These are phyloP conservation scores for Bruguiera gymnorhiza DNA, from an alignment of 345 rosid species.

Conservation along the genomic window DNA sequence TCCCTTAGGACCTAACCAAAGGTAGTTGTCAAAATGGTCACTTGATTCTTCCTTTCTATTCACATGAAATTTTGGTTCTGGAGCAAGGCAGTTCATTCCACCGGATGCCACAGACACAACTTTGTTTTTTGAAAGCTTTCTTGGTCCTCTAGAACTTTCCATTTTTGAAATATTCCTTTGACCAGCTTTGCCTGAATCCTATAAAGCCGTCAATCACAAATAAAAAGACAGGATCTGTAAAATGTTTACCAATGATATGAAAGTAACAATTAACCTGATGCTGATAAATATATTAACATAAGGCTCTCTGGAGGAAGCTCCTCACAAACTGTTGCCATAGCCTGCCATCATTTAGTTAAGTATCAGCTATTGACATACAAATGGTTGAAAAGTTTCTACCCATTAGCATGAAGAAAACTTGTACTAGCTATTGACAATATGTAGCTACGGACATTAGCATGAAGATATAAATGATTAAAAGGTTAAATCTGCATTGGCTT, in stretches of 20 bases:
- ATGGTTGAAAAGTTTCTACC: too few relatives aligned
- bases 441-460: too few relatives aligned
- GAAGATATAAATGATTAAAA: too few relatives aligned
- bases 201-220: background rate
- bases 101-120: conserved; percentile 42
- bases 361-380: conserved; percentile 6
- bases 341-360: conserved; percentile 45
- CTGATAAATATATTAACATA: conserved; percentile 75
- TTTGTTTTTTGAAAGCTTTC: conserved; percentile 59
- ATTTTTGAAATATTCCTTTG: conserved; percentile 32
- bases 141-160: conserved; percentile 55
- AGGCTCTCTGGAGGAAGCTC: conserved; percentile 84
- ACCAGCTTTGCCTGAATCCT: conserved; percentile 56
- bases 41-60: conserved; percentile 49
- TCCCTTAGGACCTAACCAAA: conserved; percentile 83
- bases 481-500: background rate
- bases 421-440: too few relatives aligned
- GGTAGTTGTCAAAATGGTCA: conserved; percentile 44
- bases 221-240: conserved; percentile 11
- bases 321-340: conserved; percentile 81
- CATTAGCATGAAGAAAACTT: too few relatives aligned
- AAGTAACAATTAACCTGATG: conserved; percentile 60
- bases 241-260: conserved; percentile 15
- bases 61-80: conserved; percentile 47
- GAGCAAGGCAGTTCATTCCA: conserved; percentile 44